Evolutionary conservation across 129 eudicot species (phyloP).

Genomic region (Erigeron canadensis): DNA sequence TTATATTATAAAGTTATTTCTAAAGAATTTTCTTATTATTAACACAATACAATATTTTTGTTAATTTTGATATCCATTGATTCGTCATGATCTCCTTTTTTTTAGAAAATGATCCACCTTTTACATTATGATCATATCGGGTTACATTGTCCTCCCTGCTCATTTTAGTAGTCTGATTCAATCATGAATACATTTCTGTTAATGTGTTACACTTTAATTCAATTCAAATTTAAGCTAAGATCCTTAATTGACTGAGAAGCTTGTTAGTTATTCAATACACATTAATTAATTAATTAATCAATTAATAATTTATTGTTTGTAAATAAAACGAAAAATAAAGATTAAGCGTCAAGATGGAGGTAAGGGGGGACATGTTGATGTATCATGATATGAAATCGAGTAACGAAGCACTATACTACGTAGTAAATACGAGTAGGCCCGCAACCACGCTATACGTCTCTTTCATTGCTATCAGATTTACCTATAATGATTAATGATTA

Average conservation of each 20-base stretch:
- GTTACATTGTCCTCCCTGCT: too few relatives aligned
- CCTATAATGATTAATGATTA: neutral
- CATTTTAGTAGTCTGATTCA: too few relatives aligned
- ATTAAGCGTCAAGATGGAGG: neutral
- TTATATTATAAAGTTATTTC: too few relatives aligned
- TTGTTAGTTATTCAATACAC: neutral
- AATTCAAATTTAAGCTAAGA: too few relatives aligned
- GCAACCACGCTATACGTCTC: slow-evolving; percentile 19
- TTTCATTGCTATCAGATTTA: neutral
- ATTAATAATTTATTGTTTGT: neutral
- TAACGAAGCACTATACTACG: neutral
- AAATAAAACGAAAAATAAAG: neutral
- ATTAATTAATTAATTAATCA: neutral
- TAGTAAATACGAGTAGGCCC: slow-evolving; percentile 24
- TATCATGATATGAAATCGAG: slow-evolving; percentile 6
- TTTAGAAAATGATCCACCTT: too few relatives aligned
- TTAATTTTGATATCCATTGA: too few relatives aligned
- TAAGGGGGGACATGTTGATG: neutral
- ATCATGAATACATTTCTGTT: too few relatives aligned
- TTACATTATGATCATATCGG: too few relatives aligned
- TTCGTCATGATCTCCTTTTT: too few relatives aligned
- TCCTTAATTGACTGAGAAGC: neutral
- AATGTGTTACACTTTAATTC: too few relatives aligned
- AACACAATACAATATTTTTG: too few relatives aligned
- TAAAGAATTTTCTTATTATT: too few relatives aligned